Conservation (phyloP, 192 early-diverging fungal species). For the Chytriomyces sp. region DNA sequence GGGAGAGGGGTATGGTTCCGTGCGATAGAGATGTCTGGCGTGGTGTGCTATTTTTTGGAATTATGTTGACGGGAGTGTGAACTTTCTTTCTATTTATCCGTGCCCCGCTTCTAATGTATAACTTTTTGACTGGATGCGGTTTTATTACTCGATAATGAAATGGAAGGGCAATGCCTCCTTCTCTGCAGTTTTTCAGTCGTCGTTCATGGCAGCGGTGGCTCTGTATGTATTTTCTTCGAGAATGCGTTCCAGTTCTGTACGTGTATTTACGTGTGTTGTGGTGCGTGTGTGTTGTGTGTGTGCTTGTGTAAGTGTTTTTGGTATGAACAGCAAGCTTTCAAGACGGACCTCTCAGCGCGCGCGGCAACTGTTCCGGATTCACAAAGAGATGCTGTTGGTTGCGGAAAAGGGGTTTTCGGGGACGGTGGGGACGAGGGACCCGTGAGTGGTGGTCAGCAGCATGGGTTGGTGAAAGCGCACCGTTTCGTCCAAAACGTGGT, state of each 20-base stretch:
- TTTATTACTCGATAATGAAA: too few species aligned
- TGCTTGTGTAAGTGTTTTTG: background rate
- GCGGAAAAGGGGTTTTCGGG: too few species aligned
- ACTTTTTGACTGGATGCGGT: too few species aligned
- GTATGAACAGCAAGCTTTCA: too few species aligned
- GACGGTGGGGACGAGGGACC: background rate
- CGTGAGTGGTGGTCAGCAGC: background rate
- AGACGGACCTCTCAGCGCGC: background rate
- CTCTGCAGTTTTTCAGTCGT: conserved; percentile 13
- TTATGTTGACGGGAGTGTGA: too few species aligned
- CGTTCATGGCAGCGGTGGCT: conserved; percentile 7
- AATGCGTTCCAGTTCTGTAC: conserved; percentile 8
- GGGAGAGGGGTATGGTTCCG: too few species aligned
- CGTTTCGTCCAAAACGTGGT: conserved; percentile 19
- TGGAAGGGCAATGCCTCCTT: too few species aligned
- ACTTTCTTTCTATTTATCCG: too few species aligned
- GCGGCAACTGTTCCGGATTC: background rate
- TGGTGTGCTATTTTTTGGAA: too few species aligned
- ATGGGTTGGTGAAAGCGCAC: background rate
- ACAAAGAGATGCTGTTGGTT: conserved; percentile 28
- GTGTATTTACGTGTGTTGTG: background rate
- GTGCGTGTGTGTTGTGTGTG: background rate
- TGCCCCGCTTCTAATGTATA: too few species aligned
- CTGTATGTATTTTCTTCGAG: conserved; percentile 21
- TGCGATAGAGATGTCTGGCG: too few species aligned